A percentile compares a stretch with the other conserved stretches of the same genome.
Conservation (phyloP, 345 rosid genomes). For the Cardamine resedifolia region DNA sequence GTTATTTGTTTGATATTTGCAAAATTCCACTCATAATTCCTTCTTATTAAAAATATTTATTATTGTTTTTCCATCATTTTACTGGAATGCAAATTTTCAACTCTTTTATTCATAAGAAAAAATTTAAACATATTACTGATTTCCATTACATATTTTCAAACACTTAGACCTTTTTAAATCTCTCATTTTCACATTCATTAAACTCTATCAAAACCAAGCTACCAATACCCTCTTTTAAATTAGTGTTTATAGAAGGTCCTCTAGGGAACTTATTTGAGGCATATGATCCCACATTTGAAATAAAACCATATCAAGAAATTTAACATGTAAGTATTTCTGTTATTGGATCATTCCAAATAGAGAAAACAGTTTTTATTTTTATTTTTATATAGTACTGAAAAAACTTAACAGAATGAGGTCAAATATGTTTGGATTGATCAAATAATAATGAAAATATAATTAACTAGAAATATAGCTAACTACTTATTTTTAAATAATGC, state of each 20-base stretch:
- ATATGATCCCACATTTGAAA: neutral
- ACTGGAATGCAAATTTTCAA: neutral
- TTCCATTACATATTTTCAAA: neutral
- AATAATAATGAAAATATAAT: too few relatives aligned
- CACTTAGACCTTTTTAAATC: neutral
- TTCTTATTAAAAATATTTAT: neutral
- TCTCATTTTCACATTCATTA: neutral
- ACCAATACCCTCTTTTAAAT: neutral
- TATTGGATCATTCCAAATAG: neutral
- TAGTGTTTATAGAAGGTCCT: neutral
- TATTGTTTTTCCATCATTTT: neutral
- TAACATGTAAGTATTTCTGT: neutral
- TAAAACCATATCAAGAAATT: neutral
- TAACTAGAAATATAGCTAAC: too few relatives aligned
- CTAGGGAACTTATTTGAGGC: neutral
- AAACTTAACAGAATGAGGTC: neutral
- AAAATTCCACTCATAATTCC: neutral
- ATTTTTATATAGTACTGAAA: too few relatives aligned
- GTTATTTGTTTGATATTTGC: neutral
- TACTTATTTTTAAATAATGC: neutral
- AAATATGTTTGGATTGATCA: neutral
- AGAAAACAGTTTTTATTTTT: too few relatives aligned
- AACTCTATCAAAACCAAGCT: neutral
- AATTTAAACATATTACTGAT: neutral
- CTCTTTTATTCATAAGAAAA: neutral